Base-by-base conservation (phyloP, 495 filamentous ascomycete genomes). In the Penicillium verhagenii region DNA sequence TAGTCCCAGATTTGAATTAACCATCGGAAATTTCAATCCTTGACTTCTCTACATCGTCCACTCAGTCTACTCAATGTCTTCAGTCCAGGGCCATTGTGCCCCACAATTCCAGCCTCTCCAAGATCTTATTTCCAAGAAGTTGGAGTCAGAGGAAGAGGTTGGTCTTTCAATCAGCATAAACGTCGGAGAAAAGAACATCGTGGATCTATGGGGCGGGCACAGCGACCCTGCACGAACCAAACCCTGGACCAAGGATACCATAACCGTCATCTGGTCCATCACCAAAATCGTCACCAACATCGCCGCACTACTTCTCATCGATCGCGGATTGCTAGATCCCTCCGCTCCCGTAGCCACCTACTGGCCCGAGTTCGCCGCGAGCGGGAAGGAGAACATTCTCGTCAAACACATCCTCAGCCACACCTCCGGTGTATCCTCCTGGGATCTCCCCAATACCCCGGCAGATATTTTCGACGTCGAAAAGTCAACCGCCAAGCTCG, bases 141-240 rank as follows among this genome's bases (percentile, higher is more conserved):
- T 28, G 26, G 6, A 28, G 26, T 28, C 26, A 28, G 10, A 28
- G 6, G 26, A 28, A 9, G 77, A 80, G 56, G 18, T 73, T 21
- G 76, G 77, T 20, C 73, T 68, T 24, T 75, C 70, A 2, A 33
- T 80, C 43, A 66, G 65, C 44, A 61, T 80, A 7, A 77, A 68
- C 26, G 56, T 79, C 31, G 63, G 66, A 47, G 77, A 73, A 25
- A 59, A 65, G 26, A 60, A 70, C 25, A 71, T 79, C 20, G 28
- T 79, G 38, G 73, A 80, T 39, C 57, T 80, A 52, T 80, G 76
- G 76, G 74, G 70, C 43, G 77, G 77, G 14, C 57, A 72, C 49
- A 47, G 56, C 1, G 67, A 76, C 31, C 37, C 52, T n/a, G 54
- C 47, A 1, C 49, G 47, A 1, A 64, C 63, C 2, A 46, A 53